Evolutionary conservation across 2,329 filamentous ascomycete species (phyloP).

Genomic region (Apiospora aurea): DNA sequence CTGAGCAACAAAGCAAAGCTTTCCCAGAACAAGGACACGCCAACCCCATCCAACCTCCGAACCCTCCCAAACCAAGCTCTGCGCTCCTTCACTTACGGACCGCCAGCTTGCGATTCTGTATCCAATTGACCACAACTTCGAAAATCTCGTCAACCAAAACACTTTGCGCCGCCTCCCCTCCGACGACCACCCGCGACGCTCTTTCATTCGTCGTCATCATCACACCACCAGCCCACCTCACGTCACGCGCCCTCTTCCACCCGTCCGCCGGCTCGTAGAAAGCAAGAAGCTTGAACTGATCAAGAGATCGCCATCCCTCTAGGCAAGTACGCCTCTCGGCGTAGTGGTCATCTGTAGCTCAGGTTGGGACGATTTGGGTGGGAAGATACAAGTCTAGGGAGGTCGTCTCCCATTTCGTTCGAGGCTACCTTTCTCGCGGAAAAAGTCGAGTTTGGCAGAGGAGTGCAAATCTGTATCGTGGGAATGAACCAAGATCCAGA

Average conservation of each 20-base stretch:
- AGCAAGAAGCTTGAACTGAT: not conserved
- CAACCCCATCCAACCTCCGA: slow-evolving; percentile 19
- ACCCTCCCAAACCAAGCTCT: not conserved
- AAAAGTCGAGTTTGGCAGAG: slow-evolving; percentile 16
- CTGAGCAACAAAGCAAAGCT: slow-evolving; percentile 16
- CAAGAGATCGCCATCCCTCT: slow-evolving; percentile 12
- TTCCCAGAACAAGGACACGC: not conserved
- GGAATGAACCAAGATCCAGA: slow-evolving; percentile 27
- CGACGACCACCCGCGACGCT: not conserved
- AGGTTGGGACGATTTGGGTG: slow-evolving; percentile 18
- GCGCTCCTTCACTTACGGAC: not conserved
- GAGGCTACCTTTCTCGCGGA: slow-evolving; percentile 19
- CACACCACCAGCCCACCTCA: slow-evolving; percentile 18
- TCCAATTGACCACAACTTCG: not conserved
- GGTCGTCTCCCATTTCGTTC: not conserved
- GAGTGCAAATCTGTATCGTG: slow-evolving; percentile 25
- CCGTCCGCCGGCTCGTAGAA: slow-evolving; percentile 16
- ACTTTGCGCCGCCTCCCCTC: not conserved
- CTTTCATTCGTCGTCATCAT: slow-evolving; percentile 4
- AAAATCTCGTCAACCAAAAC: not conserved
- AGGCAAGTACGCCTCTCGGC: slow-evolving; percentile 27
- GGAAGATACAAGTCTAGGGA: slow-evolving; percentile 10
- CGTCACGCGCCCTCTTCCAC: slow-evolving; percentile 19
- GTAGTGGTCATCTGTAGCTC: slow-evolving; percentile 26
- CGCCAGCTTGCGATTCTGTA: not conserved